Base-by-base conservation (phyloP, 371 early-diverging fungal species). In the Actinomortierella ambigua region DNA sequence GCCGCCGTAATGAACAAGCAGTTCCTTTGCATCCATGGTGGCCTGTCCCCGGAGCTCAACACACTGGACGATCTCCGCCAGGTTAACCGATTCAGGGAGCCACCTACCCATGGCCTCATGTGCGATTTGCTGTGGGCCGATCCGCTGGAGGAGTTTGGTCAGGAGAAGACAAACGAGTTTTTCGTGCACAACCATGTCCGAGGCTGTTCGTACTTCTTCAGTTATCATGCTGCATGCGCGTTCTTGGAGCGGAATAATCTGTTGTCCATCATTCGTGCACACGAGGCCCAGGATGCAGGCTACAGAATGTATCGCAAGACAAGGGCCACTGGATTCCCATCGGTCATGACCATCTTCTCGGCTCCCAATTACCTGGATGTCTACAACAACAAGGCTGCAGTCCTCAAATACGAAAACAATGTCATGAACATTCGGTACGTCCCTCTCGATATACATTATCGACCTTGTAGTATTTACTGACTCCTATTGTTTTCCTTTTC, bases 41-140 rank as follows among this genome's bases (percentile, higher is more conserved):
- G 99, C 49, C 81, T 99, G 39, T 97, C 98, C 0, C 99, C 99
- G 7, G 93, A 97, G 75, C 70, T 97, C 55, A 84, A 86, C 55
- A 90, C 97, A 55, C 78, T 94, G 47, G 92, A 95, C 65, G 95
- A 98, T 73, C 79, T 98, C 59, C 83, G 89, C 34, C 61, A 92
- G 86, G 84, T 98, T 68, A 87, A 97, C 81, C 85, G 99, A n/a
- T 97, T 97, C 83, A 80, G 88, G 23, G 98, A 99, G 68, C 93
- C 97, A 28, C 95, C 97, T 13, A 95, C 93, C 0, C 90, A 93
- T 57, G 99, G 98, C 27, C 65, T 96, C 46, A 93, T 99, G 93
- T 95, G 97, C 73, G 99, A 99, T 84, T 76, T 98, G 18, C 79
- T 99, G 47, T 99, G 99, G 99, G 90, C 98, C 6, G 99, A 99